These are phyloP conservation scores for Penicillium robsamsonii DNA, from an alignment of 495 filamentous ascomycete genomes.

Conservation along the genomic window DNA sequence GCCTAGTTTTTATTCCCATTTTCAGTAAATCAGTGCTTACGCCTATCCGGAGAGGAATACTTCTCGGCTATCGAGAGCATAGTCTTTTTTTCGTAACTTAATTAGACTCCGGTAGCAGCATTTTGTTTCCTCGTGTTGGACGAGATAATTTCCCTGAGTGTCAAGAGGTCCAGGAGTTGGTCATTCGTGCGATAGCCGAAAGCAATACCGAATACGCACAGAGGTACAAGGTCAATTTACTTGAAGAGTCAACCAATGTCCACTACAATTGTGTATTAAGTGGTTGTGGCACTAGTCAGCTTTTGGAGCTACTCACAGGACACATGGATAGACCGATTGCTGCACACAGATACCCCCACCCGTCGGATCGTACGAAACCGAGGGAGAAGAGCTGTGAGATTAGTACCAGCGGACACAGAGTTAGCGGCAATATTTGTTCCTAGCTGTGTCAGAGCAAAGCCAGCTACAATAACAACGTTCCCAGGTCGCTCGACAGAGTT, in stretches of 20 bases:
- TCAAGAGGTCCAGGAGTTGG: too few relatives aligned
- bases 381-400: conserved; percentile 82
- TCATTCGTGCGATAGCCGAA: conserved; percentile 71
- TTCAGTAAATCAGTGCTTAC: too few relatives aligned
- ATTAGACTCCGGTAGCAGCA: too few relatives aligned
- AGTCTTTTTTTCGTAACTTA: too few relatives aligned
- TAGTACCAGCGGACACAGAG: conserved; percentile 83
- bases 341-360: conserved; percentile 86
- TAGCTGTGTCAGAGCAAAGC: conserved; percentile 83
- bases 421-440: conserved; percentile 93
- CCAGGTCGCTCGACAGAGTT: conserved; percentile 72
- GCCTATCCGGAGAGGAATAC: too few relatives aligned
- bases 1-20: too few relatives aligned
- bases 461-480: conserved; percentile 77
- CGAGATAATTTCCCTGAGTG: too few relatives aligned
- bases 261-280: conserved; percentile 40
- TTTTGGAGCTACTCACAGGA: conserved; percentile 44
- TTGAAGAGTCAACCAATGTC: conserved; percentile 68
- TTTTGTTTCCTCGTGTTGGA: too few relatives aligned
- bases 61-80: too few relatives aligned
- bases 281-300: not conserved
- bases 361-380: conserved; percentile 83
- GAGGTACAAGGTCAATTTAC: conserved; percentile 85
- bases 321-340: conserved; percentile 79
- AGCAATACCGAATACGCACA: conserved; percentile 90